These are phyloP conservation scores for Claviceps sp. DNA, from an alignment of 2,329 filamentous ascomycete species.

Conservation along the genomic window DNA sequence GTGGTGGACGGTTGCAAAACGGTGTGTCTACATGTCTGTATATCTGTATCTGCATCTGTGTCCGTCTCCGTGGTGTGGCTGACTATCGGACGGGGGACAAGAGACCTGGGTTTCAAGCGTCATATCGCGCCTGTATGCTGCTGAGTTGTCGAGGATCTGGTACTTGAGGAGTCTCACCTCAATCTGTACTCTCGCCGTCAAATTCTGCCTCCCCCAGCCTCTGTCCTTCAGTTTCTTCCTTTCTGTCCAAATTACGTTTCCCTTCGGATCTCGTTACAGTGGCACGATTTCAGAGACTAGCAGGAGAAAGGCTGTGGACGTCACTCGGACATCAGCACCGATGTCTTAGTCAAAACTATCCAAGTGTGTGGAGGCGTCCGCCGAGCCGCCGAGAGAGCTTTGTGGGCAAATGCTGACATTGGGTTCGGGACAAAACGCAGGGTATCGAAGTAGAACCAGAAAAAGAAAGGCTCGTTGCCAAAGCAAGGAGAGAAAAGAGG, in stretches of 20 bases:
- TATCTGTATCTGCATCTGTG: conserved; percentile 13
- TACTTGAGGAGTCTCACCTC: no score
- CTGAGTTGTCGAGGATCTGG: no score
- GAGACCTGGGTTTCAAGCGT: no score
- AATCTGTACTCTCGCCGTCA: no score
- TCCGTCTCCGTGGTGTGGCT: background rate
- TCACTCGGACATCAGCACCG: background rate
- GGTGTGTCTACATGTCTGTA: no score
- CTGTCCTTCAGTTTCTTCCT: background rate
- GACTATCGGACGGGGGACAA: background rate
- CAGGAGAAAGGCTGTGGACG: background rate
- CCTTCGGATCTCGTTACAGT: no score
- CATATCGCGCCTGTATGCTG: no score
- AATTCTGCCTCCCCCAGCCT: no score
- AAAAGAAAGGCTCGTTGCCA: background rate
- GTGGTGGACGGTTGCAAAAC: no score
- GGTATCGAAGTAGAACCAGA: conserved; percentile 11
- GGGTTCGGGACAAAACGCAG: conserved; percentile 8
- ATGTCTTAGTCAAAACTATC: background rate
- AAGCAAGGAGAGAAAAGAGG: no score
- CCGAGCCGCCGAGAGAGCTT: background rate
- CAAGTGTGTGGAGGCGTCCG: background rate
- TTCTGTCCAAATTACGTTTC: background rate
- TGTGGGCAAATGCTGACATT: background rate
- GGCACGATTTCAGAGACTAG: background rate